phyloP scores from a whole-genome alignment of 2,329 filamentous ascomycete species.

The Dothideomycetes sp. region DNA sequence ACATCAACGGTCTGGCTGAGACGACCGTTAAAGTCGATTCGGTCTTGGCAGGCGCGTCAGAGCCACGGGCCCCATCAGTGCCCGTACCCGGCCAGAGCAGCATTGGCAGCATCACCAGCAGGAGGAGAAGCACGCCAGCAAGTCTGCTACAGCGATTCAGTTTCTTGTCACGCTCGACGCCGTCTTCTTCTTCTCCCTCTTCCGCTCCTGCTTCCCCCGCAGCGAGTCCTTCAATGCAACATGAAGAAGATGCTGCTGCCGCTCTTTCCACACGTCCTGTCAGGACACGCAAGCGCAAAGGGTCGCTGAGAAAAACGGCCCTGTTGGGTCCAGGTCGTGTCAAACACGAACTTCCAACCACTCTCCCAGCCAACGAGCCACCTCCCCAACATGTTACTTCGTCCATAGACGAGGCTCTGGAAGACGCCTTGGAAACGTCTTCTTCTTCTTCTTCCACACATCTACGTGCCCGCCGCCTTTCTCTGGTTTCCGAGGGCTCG shows the following conservation, averaged over 20 bases:
- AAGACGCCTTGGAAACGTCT: constrained; percentile 1
- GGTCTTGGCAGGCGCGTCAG: constrained; percentile 2
- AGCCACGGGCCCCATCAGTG: neutral
- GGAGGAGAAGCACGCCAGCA: neutral
- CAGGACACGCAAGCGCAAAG: constrained; percentile 61
- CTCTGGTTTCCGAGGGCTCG: constrained; percentile 10
- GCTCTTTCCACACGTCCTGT: constrained; percentile 42
- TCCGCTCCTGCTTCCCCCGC: constrained; percentile 4
- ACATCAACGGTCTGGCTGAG: constrained; percentile 10
- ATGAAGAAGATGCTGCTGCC: constrained; percentile 26
- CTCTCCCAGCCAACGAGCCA: neutral
- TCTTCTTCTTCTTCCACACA: neutral
- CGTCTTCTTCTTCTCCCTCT: constrained; percentile 1
- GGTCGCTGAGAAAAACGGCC: constrained; percentile 79
- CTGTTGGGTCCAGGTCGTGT: constrained; percentile 61
- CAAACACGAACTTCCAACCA: constrained; percentile 25
- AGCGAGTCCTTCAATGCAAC: constrained; percentile 8
- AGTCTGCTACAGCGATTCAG: constrained; percentile 9
- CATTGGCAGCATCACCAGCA: neutral
- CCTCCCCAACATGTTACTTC: constrained; percentile 4
- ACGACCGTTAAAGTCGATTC: constrained; percentile 9
- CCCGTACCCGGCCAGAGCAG: constrained; percentile 5
- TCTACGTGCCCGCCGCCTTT: constrained; percentile 13
- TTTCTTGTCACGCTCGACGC: constrained; percentile 3
- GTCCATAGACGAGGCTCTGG: constrained; percentile 10